These are phyloP conservation scores for Aurinia saxatilis DNA, from an alignment of 345 rosid species.

Conservation along the genomic window DNA sequence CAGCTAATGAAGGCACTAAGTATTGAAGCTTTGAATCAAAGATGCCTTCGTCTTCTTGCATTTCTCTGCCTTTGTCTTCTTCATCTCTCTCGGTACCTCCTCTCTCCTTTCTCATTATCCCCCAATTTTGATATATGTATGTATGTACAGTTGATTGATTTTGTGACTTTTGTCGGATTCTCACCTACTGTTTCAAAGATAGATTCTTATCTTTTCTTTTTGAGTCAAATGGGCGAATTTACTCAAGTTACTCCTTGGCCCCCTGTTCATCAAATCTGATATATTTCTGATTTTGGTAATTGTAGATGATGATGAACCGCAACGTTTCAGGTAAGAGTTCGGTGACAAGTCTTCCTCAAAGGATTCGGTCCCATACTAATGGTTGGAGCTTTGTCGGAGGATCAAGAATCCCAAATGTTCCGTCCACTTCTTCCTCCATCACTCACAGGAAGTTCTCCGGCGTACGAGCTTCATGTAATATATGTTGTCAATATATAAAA, in stretches of 20 bases:
- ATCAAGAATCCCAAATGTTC: conserved; percentile 38
- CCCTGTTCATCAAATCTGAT: background rate
- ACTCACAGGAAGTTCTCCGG: conserved; percentile 26
- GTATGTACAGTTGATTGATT: conserved; percentile 7
- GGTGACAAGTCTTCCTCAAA: conserved; percentile 25
- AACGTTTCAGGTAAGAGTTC: conserved; percentile 17
- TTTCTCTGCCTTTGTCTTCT: conserved; percentile 36
- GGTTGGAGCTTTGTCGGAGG: conserved; percentile 61
- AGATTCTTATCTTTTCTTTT: conserved; percentile 8
- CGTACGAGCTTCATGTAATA: conserved; percentile 72
- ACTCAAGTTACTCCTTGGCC: too few relatives aligned
- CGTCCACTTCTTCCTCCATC: background rate
- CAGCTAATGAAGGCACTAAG: conserved; percentile 26
- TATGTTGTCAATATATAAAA: too few relatives aligned
- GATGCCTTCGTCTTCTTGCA: conserved; percentile 56
- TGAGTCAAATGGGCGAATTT: background rate
- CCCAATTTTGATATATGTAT: too few relatives aligned
- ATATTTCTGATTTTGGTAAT: background rate
- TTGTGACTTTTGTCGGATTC: conserved; percentile 2
- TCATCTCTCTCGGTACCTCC: conserved; percentile 11
- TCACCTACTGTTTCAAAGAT: background rate
- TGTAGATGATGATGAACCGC: conserved; percentile 16
- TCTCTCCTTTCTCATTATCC: background rate
- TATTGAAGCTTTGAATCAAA: conserved; percentile 18
- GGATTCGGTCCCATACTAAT: conserved; percentile 14